Evolutionary conservation across 768 basidiomycete species (phyloP), one percentile per base, ranked within the genome.

Genomic region (Steccherinum ochraceum): DNA sequence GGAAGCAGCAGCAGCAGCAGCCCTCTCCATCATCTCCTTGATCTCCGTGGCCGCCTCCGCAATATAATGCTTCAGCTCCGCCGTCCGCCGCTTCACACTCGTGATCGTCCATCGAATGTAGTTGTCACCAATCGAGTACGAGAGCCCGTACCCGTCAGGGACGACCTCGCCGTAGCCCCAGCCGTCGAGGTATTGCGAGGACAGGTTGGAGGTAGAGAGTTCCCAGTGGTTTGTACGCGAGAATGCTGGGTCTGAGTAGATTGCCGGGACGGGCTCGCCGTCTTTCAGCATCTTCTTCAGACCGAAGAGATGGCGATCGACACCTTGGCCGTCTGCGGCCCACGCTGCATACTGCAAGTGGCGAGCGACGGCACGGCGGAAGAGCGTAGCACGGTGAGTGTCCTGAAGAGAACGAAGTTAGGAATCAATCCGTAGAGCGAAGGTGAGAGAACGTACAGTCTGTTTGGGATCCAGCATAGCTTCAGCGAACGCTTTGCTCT

Each of bases 111-210:
- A 97, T 45, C 90, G 82, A 50, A 98, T 79, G 57, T 85, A 84
- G 46, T 83, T 69, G 52, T 89, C 83, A 25, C 84, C 89, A 61
- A 99, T 94, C 2, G 89, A 76, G 68, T 99, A 98, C 25, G 90
- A 81, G 24, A 97, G 68, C 18, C 95, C 95, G 61, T 90, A 95
- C 3, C 94, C 95, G 56, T 95, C 91, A 1, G 82, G 77, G 0
- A 96, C 93, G 24, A 98, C 94, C 78, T 95, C 91, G 5, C 93
- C 93, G 63, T 97, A 97, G 12, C 95, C 96, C 95, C 95, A 98
- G 19, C 93, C 93, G 58, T 94, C 90, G 26, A 99, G 72, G 66
- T 77, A 93, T 46, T 74, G 75, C 41, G 81, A 85, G 46, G 84
- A 86, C 51, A 98, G 71, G 67, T 96, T 90, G 55, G 84, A 87